Base-by-base conservation (phyloP, 108 stramenopile species). In the Tribonema minus region DNA sequence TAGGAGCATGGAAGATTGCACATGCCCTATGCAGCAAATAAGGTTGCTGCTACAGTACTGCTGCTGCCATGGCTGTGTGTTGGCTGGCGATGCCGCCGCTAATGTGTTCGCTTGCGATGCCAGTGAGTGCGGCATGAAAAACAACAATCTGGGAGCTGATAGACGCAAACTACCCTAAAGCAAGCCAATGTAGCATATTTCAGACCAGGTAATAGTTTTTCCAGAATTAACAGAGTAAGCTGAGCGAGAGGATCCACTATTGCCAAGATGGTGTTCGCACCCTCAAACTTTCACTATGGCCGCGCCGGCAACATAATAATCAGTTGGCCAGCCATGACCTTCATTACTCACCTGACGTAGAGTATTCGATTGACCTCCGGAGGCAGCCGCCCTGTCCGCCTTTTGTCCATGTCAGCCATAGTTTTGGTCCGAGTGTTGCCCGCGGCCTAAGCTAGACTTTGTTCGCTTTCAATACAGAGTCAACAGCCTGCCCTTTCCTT, bases 321-420 rank as follows among this genome's bases (percentile, higher is more conserved):
- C 3, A 41, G 6, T 9, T 35, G 37, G 3, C 3, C 37, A 67
- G 23, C 3, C 38, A 29, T 9, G 23, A 67, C 3, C 3, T 25
- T 27, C 29, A 4, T 5, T 62, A n/a, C 30, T 75, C 74, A 76
- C 76, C 94, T 87, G 33, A 98, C 96, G 70, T 93, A 97, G 1
- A 96, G 76, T 37, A 96, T 92, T 0, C 96, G 90, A 79, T 94
- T 96, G 20, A 98, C 97, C 82, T 98, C 95, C 28, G 97, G 97
- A 2, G 97, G 95, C 30, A 98, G 89, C 28, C 92, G 90, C 78
- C n/a, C n/a, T n/a, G n/a, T n/a, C n/a, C n/a, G n/a, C n/a, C n/a
- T n/a, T n/a, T n/a, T n/a, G n/a, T n/a, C n/a, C n/a, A n/a, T n/a
- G n/a, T n/a, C n/a, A n/a, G n/a, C n/a, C n/a, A n/a, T n/a, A n/a